Percentiles rank a stretch among this genome's conserved stretches.
Conservation (phyloP, 2,329 filamentous ascomycete genomes). For the Ophiostoma novo-ulmi region DNA sequence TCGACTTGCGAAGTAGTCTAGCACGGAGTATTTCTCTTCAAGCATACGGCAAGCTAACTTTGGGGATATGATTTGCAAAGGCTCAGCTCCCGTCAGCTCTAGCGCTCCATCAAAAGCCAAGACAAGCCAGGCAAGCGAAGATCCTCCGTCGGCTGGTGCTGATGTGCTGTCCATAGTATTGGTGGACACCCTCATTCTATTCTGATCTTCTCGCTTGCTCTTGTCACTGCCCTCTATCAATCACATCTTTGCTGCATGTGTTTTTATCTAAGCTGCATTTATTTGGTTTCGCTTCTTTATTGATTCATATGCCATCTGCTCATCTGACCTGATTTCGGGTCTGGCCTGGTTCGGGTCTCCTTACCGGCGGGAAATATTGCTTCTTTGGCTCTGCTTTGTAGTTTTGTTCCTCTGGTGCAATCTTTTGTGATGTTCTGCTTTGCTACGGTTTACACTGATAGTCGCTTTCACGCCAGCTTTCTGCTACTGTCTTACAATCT, state of each 20-base stretch:
- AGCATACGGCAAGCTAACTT: not conserved
- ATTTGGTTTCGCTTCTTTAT: not conserved
- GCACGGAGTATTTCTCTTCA: not conserved
- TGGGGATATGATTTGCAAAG: not conserved
- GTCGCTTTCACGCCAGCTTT: not conserved
- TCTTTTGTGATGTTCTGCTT: no score
- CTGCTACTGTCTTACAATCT: not conserved
- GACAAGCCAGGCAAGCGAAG: not conserved
- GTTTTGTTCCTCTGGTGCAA: not conserved
- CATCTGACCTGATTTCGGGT: not conserved
- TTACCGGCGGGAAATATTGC: slow-evolving; percentile 1
- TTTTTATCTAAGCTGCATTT: not conserved
- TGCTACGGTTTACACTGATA: not conserved
- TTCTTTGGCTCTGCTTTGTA: not conserved
- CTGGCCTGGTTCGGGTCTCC: not conserved
- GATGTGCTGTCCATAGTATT: not conserved
- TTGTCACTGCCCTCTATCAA: not conserved
- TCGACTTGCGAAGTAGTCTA: not conserved
- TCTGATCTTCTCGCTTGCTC: not conserved
- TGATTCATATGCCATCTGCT: not conserved
- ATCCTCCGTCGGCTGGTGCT: not conserved
- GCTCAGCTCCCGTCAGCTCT: not conserved
- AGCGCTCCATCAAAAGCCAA: no score
- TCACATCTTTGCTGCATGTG: not conserved
- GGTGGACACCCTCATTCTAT: not conserved